A percentile compares a stretch with the other conserved stretches of the same genome.
Conservation (phyloP, 1,284 basidiomycete species). For the Ganoderma lucidum region DNA sequence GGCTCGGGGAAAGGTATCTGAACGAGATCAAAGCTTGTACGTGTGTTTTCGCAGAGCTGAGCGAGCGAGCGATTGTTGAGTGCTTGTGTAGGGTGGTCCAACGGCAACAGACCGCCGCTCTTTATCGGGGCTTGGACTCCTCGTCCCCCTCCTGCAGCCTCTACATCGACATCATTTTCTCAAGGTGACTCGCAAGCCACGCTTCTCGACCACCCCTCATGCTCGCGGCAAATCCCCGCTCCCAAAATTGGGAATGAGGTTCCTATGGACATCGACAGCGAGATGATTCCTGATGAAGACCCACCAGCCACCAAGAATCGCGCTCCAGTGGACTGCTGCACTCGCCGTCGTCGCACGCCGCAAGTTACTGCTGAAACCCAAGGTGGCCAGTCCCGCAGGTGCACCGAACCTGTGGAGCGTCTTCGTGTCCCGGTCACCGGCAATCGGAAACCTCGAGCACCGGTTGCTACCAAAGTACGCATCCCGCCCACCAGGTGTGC, state of each 20-base stretch:
- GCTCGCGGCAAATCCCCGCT: neutral
- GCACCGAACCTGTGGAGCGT: neutral
- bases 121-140: constrained; percentile 27
- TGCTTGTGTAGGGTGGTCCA: constrained; percentile 23
- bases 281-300: neutral
- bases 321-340: neutral
- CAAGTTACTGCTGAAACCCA: neutral
- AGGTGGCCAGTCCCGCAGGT: neutral
- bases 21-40: constrained; percentile 36
- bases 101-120: constrained; percentile 28
- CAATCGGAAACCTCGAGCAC: constrained; percentile 25
- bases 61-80: neutral
- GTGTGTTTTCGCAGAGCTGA: neutral
- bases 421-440: constrained; percentile 18
- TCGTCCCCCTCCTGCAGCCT: neutral
- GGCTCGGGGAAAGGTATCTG: constrained; percentile 35
- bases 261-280: constrained; percentile 13
- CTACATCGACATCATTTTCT: constrained; percentile 2
- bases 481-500: neutral
- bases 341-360: neutral
- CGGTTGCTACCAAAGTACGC: constrained; percentile 15
- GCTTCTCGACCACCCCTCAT: constrained; percentile 13
- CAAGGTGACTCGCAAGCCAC: constrained; percentile 22
- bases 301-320: neutral
- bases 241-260: too few relatives aligned